Evolutionary conservation across 352 stramenopile genomes (phyloP), one percentile per base, ranked within the genome.

Genomic region (Globisporangium okanoganense): DNA sequence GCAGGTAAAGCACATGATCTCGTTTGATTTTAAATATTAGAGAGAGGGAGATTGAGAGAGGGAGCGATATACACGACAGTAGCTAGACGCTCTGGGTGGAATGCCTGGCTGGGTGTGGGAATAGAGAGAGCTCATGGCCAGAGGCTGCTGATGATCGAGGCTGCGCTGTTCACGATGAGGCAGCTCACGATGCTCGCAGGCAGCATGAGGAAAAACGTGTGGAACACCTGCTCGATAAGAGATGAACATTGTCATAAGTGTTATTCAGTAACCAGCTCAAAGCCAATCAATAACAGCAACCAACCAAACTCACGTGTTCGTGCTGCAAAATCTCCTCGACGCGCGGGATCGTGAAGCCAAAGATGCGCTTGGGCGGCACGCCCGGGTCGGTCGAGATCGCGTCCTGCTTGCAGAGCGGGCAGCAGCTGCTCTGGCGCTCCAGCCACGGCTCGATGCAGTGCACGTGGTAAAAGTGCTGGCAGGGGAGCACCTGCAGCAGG

Each of bases 371-470:
- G 35, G 79, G 75, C 6, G 70, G 75, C 4, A 64, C 65, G 2
- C 76, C 75, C 38, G 71, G 67, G 33, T 86, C 72, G 0, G 69
- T 78, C 8, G 78, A 69, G 43, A 95, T 90, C 8, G 85, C 87
- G 38, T 91, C 78, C 41, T 88, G 81, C 36, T 95, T 94, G 67
- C 87, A 96, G 6, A 96, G 77, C 36, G 87, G 87, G 53, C 87
- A 96, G 10, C 76, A 62, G 31, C 83, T 79, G 66, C 84, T 94
- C 49, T 81, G 81, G 7, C 70, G 65, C 52, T 93, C 86, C 9
- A 96, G 79, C 87, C 87, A 96, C 45, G 81, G 82, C 36, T 93
- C 84, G 50, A 96, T 96, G 61, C 87, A 96, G 24, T 85, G 67
- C 14, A 88, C 78, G 54, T 96, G 87, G 56, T 89, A 96, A 56